Evolutionary conservation across 345 rosid genomes (phyloP), one percentile per base, ranked within the genome.

Genomic region (Moringa oleifera): DNA sequence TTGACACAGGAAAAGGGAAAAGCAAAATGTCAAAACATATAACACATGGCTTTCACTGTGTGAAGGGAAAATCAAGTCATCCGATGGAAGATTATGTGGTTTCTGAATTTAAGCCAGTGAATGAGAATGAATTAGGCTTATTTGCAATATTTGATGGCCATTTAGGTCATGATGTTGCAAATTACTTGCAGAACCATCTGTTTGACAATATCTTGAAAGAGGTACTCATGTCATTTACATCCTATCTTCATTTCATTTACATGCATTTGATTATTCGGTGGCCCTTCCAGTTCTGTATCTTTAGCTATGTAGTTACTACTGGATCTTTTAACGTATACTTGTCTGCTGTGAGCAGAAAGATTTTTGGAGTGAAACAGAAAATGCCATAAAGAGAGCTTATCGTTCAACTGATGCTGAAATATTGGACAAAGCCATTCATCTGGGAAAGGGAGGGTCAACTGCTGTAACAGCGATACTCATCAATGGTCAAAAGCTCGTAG

Each of bases 141-240:
- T 91, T 91, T 69, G 97, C 91, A 0, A 85, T 91, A 73, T 91
- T 81, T 36, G 97, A 91, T 63, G 97, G 97, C 55, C 97, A 91
- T 74, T 74, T 79, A 74, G 97, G 97, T 7, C 89, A 88, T 59
- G 92, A 78, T 69, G 94, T 90, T 0, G 93, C 97, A 53, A 79
- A 59, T 65, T 91, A 88, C 69, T 68, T 91, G 69, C 91, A 88
- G 62, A 78, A 25, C 7, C 82, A 86, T 77, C 81, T 91, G 64
- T 91, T 88, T 70, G 71, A 68, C 71, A 88, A 85, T 66, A 91
- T 91, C 57, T 61, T 88, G 51, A 84, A 81, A 66, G 81, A 88
- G 87, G 96, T 91, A 77, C 56, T 66, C 53, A 18, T 60, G 37
- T 31, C 49, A 28, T 4, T 47, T 18, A n/a, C 54, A 51, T 60